These are phyloP conservation scores for Ramalina peruviana DNA, from an alignment of 495 filamentous ascomycete species.

Conservation along the genomic window DNA sequence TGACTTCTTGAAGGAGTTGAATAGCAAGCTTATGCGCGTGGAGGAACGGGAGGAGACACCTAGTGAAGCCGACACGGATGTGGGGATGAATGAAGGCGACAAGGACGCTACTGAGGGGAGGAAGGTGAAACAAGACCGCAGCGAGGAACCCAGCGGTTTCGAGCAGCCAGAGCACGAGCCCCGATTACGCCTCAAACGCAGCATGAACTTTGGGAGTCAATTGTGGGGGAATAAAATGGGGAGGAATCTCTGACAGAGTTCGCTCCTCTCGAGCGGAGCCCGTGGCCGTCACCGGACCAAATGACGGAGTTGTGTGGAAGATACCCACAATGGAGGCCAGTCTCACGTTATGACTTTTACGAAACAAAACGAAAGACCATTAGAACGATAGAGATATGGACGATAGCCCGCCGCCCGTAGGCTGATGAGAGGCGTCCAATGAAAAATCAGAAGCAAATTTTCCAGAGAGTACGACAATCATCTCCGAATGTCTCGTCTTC, in stretches of 20 bases:
- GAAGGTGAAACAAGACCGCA: constrained; percentile 7
- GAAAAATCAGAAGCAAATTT: no score
- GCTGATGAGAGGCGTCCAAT: no score
- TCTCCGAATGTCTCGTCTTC: no score
- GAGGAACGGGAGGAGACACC: background rate
- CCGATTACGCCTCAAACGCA: constrained; percentile 12
- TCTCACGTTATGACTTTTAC: no score
- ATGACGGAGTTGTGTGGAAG: no score
- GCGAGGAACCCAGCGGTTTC: constrained; percentile 9
- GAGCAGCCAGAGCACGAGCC: constrained; percentile 12
- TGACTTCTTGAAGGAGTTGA: constrained; percentile 12
- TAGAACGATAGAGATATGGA: no score
- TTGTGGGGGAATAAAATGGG: constrained; percentile 2
- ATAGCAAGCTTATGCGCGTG: constrained; percentile 13
- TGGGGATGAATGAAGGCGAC: background rate
- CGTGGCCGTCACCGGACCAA: no score
- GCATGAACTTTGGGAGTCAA: constrained; percentile 17
- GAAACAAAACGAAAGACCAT: no score
- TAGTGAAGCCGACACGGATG: background rate
- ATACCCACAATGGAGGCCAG: no score
- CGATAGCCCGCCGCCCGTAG: no score
- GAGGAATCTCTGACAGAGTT: background rate
- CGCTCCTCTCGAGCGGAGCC: no score
- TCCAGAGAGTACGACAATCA: no score
- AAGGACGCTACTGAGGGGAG: background rate